These are phyloP conservation scores for Verticillium dahliae DNA, from an alignment of 2,329 filamentous ascomycete species.

Conservation along the genomic window DNA sequence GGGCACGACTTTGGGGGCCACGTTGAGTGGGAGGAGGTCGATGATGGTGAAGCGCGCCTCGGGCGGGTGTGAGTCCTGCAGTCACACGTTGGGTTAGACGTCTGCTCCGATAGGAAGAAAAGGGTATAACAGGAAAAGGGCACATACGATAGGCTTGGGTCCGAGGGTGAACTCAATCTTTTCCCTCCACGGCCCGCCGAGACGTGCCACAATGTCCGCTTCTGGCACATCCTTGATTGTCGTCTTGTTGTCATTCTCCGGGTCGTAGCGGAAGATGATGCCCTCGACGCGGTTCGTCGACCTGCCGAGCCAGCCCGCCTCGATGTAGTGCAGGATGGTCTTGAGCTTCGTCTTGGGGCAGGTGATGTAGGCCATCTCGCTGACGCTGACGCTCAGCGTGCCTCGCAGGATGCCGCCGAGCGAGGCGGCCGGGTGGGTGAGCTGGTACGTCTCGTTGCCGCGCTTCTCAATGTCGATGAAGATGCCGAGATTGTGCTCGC, in stretches of 20 bases:
- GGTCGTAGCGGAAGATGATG: constrained; percentile 84
- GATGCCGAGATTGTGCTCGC: constrained; percentile 91
- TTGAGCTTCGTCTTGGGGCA: constrained; percentile 90
- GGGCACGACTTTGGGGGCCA: constrained; percentile 73
- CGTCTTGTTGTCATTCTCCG: constrained; percentile 72
- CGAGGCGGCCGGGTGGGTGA: constrained; percentile 91
- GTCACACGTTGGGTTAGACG: not conserved
- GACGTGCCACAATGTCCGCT: constrained; percentile 71
- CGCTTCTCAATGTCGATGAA: constrained; percentile 80
- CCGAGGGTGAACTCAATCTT: constrained; percentile 57
- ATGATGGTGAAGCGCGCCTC: constrained; percentile 71
- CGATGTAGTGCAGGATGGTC: constrained; percentile 84
- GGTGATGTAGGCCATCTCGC: constrained; percentile 80
- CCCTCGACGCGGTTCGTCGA: constrained; percentile 89
- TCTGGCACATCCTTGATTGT: constrained; percentile 83
- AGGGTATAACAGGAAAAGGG: not conserved
- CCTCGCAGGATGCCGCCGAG: constrained; percentile 83
- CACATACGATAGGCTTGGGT: constrained; percentile 54
- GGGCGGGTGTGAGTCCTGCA: constrained; percentile 36
- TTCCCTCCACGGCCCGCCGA: constrained; percentile 83
- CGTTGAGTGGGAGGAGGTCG: constrained; percentile 77
- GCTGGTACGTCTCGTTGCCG: constrained; percentile 84
- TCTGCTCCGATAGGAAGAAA: not conserved
- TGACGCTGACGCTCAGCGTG: constrained; percentile 81
- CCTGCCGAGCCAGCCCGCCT: constrained; percentile 91